These are phyloP conservation scores for Striga hermonthica DNA, from an alignment of 305 asterid species.

Conservation along the genomic window DNA sequence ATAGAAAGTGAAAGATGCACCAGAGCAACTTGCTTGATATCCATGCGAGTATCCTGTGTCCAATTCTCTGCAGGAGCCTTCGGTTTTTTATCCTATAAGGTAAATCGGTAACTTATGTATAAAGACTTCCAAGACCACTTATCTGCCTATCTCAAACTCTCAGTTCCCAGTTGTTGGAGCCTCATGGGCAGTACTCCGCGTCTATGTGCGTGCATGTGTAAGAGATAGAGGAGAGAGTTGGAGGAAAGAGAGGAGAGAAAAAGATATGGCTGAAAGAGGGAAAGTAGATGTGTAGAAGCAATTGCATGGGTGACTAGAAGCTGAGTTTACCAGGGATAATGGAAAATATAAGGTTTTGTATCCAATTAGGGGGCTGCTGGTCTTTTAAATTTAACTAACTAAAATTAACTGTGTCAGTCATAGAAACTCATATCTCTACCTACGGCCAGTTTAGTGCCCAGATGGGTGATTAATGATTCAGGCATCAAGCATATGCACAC, in stretches of 20 bases:
- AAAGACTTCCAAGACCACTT: constrained; percentile 17
- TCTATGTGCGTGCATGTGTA: too few species aligned
- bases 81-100: constrained; percentile 15
- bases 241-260: too few species aligned
- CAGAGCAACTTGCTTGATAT: neutral
- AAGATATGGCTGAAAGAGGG: too few species aligned
- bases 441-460: constrained; percentile 1
- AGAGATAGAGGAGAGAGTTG: too few species aligned
- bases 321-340: neutral
- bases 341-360: constrained; percentile 10
- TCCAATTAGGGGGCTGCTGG: constrained; percentile 10
- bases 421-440: neutral
- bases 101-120: constrained; percentile 8
- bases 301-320: too few species aligned
- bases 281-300: too few species aligned
- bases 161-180: constrained; percentile 6
- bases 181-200: neutral
- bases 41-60: neutral
- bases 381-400: constrained; percentile 7
- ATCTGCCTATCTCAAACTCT: constrained; percentile 8
- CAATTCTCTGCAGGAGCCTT: constrained; percentile 17
- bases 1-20: neutral
- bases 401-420: constrained; percentile 1
- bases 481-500: neutral
- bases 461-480: constrained; percentile 2